Evolutionary conservation across 73 alveolate genomes (phyloP), one percentile per base, ranked within the genome.

Genomic region (Paramecium sexaurelia): DNA sequence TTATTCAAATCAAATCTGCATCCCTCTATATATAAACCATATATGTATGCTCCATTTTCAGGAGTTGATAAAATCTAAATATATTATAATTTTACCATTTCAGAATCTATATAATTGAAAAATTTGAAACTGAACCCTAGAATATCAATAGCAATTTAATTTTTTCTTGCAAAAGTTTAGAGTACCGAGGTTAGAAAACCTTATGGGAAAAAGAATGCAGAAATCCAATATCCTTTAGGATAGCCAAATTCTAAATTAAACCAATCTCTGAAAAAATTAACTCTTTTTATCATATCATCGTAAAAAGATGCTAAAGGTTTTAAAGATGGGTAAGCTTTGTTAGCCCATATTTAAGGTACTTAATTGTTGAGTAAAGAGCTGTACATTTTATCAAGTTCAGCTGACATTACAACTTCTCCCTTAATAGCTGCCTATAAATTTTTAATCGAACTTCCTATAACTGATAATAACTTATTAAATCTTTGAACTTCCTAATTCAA

Each of bases 201-300:
- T 96, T 97, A 98, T 6, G 99, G 99, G 97, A 95, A 96, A 97
- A 96, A 96, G 97, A 97, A 97, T 15, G 99, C 99, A 36, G 98
- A 85, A 22, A 98, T 93, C 99, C 99, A 98, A 94, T 92, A 98
- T 6, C 98, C 96, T 75, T 91, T 55, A 26, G 98, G 99, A 10
- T 96, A 92, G 7, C 99, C 99, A 43, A 93, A 91, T 33, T 91
- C 93, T 73, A 98, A 93, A 6, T 69, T 67, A 37, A 88, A 71
- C 99, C 99, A 98, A 20, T 96, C 97, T 19, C 96, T 85, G 98
- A 98, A 96, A 93, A 98, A 97, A 41, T 91, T 96, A 27, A 97
- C 98, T 91, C 99, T 90, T 55, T 93, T 94, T 19, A 95, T 66
- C 86, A 98, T 92, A 88, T 98, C 99, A 33, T 92, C 97, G 88